Base-by-base conservation (phyloP, 768 basidiomycete species). In the Collybia sp. region DNA sequence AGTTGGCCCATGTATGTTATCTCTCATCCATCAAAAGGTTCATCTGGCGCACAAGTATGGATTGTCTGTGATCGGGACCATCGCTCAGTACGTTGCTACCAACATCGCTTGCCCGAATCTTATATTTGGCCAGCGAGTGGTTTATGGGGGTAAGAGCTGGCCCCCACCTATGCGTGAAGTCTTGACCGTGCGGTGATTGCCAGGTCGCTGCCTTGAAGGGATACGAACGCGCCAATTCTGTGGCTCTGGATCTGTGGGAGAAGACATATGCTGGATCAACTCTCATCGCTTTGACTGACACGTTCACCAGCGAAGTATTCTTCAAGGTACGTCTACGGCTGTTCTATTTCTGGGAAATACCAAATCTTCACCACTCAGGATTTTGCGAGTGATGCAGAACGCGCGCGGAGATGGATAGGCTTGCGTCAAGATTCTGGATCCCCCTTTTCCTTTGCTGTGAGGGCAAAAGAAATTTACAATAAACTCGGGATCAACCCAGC, bases 391-490 rank as follows among this genome's bases (percentile, higher is more conserved):
- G 70, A 86, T 53, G 75, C 76, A 1, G 77, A 70, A 30, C 77
- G 81, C 2, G 89, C 85, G 0, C 59, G 66, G 9, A 75, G 78
- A 35, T 98, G 95, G 95, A 67, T 72, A 5, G 85, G 86, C 0
- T 70, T 99, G 11, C 80, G 95, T 15, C 96, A 99, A 59, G 96
- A 99, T 62, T 93, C 90, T 1, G 96, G 96, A 3, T 85, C 95
- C 57, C 93, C 95, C 0, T 76, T 87, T 48, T 64, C 60, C n/a
- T 98, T 91, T 58, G 91, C 83, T 3, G 77, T 79, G 8, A 73
- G 76, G 15, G 92, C 83, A 8, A 87, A 83, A 57, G 71, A 76
- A 50, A 72, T 85, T 46, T 98, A 91, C 62, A 66, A 80, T 44
- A 67, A 71, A 9, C 66, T 95, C 1, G 87, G 83, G 0, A 79